Conservation (phyloP, 495 filamentous ascomycete species). For the Aspergillus bridgeri region DNA sequence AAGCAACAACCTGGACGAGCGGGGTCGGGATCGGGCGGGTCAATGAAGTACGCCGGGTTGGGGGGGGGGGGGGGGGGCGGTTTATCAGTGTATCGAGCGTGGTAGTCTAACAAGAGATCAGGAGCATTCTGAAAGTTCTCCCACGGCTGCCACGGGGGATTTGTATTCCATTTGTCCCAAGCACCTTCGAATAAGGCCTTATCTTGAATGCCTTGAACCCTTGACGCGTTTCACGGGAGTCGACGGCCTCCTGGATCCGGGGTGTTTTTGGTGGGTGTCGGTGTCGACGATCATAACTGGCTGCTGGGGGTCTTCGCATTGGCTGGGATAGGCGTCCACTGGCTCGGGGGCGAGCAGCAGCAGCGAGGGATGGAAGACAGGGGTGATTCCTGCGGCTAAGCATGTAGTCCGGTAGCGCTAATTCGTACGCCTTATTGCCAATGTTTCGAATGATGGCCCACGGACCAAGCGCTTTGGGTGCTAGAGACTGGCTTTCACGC, state of each 20-base stretch:
- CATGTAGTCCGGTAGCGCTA: background rate
- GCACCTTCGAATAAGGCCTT: background rate
- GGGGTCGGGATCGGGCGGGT: too few relatives aligned
- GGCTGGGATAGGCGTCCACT: background rate
- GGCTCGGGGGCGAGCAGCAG: background rate
- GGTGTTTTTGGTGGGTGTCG: background rate
- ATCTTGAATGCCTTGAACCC: background rate
- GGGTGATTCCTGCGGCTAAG: background rate
- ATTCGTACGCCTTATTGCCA: background rate
- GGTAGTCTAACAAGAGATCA: background rate
- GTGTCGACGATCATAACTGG: background rate
- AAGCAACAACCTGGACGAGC: too few relatives aligned
- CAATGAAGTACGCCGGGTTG: too few relatives aligned
- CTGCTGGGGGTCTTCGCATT: background rate
- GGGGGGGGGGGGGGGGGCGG: background rate
- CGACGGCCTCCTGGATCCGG: background rate
- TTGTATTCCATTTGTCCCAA: background rate
- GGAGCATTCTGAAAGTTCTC: background rate
- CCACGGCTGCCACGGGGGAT: background rate
- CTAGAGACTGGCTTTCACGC: background rate
- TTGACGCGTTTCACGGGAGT: background rate
- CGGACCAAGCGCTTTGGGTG: background rate
- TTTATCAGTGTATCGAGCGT: background rate
- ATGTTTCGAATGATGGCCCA: background rate
- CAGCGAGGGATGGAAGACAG: background rate